These are phyloP conservation scores for Fraxinus anomala DNA, from an alignment of 257 asterid genomes.

Conservation along the genomic window DNA sequence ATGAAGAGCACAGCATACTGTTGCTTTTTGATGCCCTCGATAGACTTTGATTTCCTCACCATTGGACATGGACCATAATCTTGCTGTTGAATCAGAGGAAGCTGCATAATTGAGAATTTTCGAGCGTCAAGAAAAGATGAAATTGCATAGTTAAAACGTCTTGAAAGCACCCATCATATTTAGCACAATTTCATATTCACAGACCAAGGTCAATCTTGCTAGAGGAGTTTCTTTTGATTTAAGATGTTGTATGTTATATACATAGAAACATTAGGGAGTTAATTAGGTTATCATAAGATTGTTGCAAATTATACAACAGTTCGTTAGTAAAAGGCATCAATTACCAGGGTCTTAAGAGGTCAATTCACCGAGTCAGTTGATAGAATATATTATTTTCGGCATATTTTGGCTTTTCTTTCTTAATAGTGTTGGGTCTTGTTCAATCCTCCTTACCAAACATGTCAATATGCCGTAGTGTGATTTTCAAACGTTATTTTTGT, in stretches of 20 bases:
- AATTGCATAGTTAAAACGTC: neutral
- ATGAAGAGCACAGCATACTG: slow-evolving; percentile 92
- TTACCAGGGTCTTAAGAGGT: neutral
- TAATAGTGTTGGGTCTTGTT: neutral
- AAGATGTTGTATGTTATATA: neutral
- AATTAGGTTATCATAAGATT: neutral
- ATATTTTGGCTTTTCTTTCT: neutral
- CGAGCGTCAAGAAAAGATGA: slow-evolving; percentile 3
- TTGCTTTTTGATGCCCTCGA: slow-evolving; percentile 92
- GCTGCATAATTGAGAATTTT: slow-evolving; percentile 49
- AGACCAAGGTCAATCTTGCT: neutral
- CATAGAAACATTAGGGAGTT: neutral
- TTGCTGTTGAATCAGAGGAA: slow-evolving; percentile 89
- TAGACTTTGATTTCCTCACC: slow-evolving; percentile 88
- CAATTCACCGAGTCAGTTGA: neutral
- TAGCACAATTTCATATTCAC: slow-evolving; percentile 9
- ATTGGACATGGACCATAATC: slow-evolving; percentile 80
- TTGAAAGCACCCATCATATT: neutral
- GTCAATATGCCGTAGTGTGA: neutral
- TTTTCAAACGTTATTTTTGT: neutral
- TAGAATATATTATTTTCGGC: no score
- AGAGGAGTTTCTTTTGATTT: neutral
- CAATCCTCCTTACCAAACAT: neutral
- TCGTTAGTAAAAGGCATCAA: neutral
- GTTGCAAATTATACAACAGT: neutral